Evolutionary conservation across 2,329 filamentous ascomycete genomes (phyloP).

Genomic region (Nakataea oryzae): DNA sequence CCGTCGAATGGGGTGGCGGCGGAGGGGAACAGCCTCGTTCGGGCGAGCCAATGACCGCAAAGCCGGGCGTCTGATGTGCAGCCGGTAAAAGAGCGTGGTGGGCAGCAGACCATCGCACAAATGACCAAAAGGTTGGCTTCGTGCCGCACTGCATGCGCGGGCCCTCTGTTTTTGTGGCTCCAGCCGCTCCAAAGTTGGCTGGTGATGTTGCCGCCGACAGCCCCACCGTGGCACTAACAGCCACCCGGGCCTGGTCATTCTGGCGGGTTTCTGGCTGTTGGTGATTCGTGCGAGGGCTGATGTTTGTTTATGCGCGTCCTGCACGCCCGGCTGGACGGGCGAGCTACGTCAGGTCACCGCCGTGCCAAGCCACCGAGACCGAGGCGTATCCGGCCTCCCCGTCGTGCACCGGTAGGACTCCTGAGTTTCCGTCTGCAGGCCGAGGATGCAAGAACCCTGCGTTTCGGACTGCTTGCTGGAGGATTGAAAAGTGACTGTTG

Average conservation of each 20-base stretch:
- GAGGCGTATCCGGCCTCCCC: too few species aligned
- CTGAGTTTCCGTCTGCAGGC: too few species aligned
- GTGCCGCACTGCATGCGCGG: neutral
- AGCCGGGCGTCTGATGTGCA: neutral
- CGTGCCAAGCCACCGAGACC: neutral
- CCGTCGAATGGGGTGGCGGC: neutral
- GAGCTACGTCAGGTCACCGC: neutral
- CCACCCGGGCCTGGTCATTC: neutral
- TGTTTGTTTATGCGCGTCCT: too few species aligned
- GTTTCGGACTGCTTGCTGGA: too few species aligned
- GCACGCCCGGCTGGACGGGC: too few species aligned
- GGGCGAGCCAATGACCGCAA: neutral
- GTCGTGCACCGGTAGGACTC: too few species aligned
- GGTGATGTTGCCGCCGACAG: neutral
- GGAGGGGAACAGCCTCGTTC: neutral
- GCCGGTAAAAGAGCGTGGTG: too few species aligned
- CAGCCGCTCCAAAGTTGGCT: neutral
- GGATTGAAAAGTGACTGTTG: too few species aligned
- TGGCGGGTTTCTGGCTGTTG: neutral
- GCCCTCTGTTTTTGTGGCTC: neutral
- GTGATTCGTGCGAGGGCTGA: neutral
- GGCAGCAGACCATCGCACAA: too few species aligned
- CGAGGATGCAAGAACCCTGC: too few species aligned
- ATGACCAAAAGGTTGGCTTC: neutral
- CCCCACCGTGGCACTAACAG: too few species aligned